Evolutionary conservation across 805 yeast genomes (phyloP), one percentile per base, ranked within the genome.

Genomic region (Candida ortonii): DNA sequence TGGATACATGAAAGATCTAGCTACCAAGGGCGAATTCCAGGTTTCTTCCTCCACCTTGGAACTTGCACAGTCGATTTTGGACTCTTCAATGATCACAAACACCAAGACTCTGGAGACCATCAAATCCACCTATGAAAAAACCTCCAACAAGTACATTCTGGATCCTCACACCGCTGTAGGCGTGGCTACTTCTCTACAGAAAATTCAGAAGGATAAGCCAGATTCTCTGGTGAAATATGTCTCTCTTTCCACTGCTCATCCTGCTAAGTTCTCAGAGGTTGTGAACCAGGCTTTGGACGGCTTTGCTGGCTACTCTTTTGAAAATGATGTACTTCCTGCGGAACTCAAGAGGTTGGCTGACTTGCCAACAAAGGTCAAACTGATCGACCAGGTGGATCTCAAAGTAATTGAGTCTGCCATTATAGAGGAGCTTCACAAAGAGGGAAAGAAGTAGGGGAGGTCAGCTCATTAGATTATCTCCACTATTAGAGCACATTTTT

Each of bases 111-210:
- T 77, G n/a, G 70, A 65, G 11, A 84, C 97, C 24, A 93, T 93
- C 59, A 82, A 76, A 57, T 56, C 69, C 25, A 71, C 78, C 11
- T 93, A 88, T 65, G 61, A 68, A 28, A 47, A 54, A n/a, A 67
- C 79, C 22, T 66, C 70, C 39, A 68, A 76, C 35, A 71, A 78
- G 38, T 93, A 93, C 62, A 84, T 93, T 29, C 68, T 89, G 48
- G 99, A 93, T 60, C 99, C 99, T 28, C 99, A 93, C 63, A 75
- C 96, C 25, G 88, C 99, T 23, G 96, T 93, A 36, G 98, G 97
- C 55, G 83, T 93, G 28, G 74, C 82, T 40, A 83, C 95, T 14
- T 68, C 93, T 25, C 71, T 81, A 47, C 71, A 80, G 47, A 70
- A 75, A 53, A 73, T 83, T 34, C 68, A 67, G 11, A 53, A 59